Evolutionary conservation across 2,329 filamentous ascomycete species (phyloP).

Genomic region (Ophiostoma ulmi): DNA sequence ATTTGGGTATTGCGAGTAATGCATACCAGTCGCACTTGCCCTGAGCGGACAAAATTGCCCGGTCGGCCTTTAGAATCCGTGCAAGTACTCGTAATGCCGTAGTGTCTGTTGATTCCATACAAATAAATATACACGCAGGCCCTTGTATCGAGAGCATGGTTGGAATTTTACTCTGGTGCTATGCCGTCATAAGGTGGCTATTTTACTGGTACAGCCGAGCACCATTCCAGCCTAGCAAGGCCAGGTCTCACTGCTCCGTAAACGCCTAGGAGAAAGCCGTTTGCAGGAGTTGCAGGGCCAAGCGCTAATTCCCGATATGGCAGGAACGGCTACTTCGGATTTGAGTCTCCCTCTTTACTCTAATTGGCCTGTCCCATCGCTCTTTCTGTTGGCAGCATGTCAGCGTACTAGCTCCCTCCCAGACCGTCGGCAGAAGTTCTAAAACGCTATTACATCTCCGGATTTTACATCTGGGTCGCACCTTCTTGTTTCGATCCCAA

Average conservation of each 20-base stretch:
- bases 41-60: background rate
- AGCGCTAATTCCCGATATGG: background rate
- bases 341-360: background rate
- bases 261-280: background rate
- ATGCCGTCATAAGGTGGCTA: background rate
- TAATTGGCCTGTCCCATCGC: background rate
- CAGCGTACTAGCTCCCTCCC: background rate
- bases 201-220: background rate
- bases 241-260: background rate
- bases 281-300: background rate
- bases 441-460: background rate
- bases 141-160: background rate
- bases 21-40: background rate
- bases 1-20: background rate
- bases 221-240: constrained; percentile 6
- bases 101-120: background rate
- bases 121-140: background rate
- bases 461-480: background rate
- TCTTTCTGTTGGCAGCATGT: background rate
- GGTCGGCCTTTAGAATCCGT: background rate
- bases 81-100: background rate
- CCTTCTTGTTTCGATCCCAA: background rate
- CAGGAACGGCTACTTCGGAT: background rate
- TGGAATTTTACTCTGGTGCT: too few species aligned
- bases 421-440: background rate